Evolutionary conservation across 345 rosid genomes (phyloP), one percentile per base, ranked within the genome.

Genomic region (Eucalyptus camaldulensis): DNA sequence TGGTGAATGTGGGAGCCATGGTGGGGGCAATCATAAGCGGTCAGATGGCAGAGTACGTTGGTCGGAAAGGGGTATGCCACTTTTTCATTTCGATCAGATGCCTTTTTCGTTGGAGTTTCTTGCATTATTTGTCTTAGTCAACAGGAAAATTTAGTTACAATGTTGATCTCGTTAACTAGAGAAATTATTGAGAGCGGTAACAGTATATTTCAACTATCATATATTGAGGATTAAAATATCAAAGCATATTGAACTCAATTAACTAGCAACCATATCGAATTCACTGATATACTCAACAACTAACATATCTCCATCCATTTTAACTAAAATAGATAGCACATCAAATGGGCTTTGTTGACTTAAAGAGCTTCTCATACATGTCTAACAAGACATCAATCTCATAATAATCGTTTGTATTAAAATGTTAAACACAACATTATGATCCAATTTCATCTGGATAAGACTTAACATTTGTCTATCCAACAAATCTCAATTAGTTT

Each of bases 1-100:
- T 96, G 69, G 93, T 96, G 10, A 96, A 96, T 90, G 98, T 94
- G 89, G 98, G 97, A 19, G 98, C 98, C 81, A 96, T 95, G 97
- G 93, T 95, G 65, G 98, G 98, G 49, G 96, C 97, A 11, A 94
- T 96, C 45, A 91, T 95, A 33, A 94, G 97, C 62, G 98, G 98
- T 86, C 98, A 96, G 91, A 95, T 96, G 80, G 93, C 98, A 0
- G 98, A 96, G 90, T 93, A 94, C 88, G 89, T 96, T 88, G 98
- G 98, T 87, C 91, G 97, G 54, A 96, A 96, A 91, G 95, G 98
- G 96, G 98, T 96, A 94, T 27, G 88, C 14, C 43, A 3, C 25
- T 43, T 40, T 40, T 40, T 72, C 8, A 33, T 33, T 72, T 8
- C 81, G 44, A 72, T 72, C 4, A 17, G 81, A 10, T 72, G 81